Conservation (phyloP, 805 yeast species). For the Saturnispora zaruensis region DNA sequence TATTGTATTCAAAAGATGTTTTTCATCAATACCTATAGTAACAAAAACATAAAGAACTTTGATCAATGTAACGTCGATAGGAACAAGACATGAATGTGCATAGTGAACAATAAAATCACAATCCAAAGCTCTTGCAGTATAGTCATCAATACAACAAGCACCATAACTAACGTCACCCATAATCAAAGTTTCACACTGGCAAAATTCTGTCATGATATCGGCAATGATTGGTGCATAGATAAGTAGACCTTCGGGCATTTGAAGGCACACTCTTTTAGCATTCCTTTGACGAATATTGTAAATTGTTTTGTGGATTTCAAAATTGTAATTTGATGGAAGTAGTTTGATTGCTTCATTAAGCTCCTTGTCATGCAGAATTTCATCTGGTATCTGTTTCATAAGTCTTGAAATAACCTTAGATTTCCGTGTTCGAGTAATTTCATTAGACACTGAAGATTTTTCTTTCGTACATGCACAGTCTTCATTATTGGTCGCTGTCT, state of each 20-base stretch:
- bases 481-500: not conserved
- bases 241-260: slow-evolving; percentile 94
- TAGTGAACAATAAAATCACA: slow-evolving; percentile 95
- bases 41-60: slow-evolving; percentile 94
- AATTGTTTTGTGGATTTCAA: slow-evolving; percentile 90
- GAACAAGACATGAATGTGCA: slow-evolving; percentile 95
- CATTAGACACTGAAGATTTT: not conserved
- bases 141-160: slow-evolving; percentile 97
- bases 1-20: slow-evolving; percentile 71
- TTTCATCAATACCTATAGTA: slow-evolving; percentile 80
- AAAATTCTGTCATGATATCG: slow-evolving; percentile 88
- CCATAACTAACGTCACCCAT: slow-evolving; percentile 99
- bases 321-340: slow-evolving; percentile 86
- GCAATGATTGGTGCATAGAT: slow-evolving; percentile 84
- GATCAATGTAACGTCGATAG: slow-evolving; percentile 83
- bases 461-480: slow-evolving; percentile 3
- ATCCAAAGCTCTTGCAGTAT: slow-evolving; percentile 82
- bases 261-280: slow-evolving; percentile 83
- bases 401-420: slow-evolving; percentile 45
- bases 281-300: slow-evolving; percentile 76
- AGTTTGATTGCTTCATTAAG: slow-evolving; percentile 76
- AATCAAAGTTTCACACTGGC: slow-evolving; percentile 75
- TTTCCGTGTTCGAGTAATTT: slow-evolving; percentile 16
- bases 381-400: slow-evolving; percentile 81
- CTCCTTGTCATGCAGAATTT: slow-evolving; percentile 69